phyloP scores from a whole-genome alignment of 495 filamentous ascomycete genomes.

The Trichoderma virens region DNA sequence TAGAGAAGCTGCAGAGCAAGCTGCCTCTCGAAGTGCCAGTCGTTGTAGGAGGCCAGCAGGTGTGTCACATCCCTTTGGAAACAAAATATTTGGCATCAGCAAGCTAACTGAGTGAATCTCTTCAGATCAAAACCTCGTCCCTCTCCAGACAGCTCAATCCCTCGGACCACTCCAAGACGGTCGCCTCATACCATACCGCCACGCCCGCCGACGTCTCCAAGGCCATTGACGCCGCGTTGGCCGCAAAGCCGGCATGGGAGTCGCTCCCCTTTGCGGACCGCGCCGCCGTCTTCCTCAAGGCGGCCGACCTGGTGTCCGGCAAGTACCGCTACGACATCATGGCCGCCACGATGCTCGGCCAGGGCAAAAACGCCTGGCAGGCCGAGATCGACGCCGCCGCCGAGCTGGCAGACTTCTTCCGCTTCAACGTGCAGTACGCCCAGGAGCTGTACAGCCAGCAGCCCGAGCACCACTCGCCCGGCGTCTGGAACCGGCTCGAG shows the following conservation, averaged over 20 bases:
- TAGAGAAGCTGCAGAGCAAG: slow-evolving; percentile 52
- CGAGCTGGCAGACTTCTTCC: slow-evolving; percentile 83
- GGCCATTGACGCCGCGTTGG: slow-evolving; percentile 74
- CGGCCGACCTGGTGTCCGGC: slow-evolving; percentile 75
- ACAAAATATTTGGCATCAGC: no score
- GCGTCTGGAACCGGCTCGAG: slow-evolving; percentile 77
- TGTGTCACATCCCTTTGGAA: slow-evolving; percentile 22
- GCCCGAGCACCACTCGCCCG: slow-evolving; percentile 65
- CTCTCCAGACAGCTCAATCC: slow-evolving; percentile 63
- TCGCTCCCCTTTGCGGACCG: slow-evolving; percentile 75
- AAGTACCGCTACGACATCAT: slow-evolving; percentile 93
- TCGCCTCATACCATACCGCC: slow-evolving; percentile 76
- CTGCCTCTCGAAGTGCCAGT: slow-evolving; percentile 66
- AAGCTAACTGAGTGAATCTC: not conserved
- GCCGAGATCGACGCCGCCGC: slow-evolving; percentile 94
- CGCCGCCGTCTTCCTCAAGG: slow-evolving; percentile 90
- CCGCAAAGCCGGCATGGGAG: slow-evolving; percentile 76
- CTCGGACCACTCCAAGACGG: slow-evolving; percentile 56
- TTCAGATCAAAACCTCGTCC: slow-evolving; percentile 44
- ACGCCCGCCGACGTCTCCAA: slow-evolving; percentile 58
- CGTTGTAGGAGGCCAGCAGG: slow-evolving; percentile 70
- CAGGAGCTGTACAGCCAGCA: slow-evolving; percentile 83
- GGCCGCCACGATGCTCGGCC: slow-evolving; percentile 87
- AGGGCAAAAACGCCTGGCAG: slow-evolving; percentile 96
- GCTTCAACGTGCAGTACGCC: slow-evolving; percentile 83